A percentile compares a stretch with the other conserved stretches of the same genome.
Conservation (phyloP, 1,284 basidiomycete species). For the Heterobasidion annosum region DNA sequence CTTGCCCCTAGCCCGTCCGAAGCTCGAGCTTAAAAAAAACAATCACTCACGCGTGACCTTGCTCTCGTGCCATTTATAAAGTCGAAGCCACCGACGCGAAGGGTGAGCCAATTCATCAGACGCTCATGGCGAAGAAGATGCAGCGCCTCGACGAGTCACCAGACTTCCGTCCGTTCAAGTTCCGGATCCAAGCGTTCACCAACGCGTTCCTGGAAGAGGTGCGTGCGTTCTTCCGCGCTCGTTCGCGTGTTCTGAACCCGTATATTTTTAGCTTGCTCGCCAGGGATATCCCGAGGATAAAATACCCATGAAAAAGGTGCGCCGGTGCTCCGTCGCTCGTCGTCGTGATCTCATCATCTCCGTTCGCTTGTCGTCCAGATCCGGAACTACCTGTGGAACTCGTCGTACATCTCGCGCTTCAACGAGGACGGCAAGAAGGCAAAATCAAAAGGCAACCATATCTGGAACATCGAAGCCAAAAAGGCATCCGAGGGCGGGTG, state of each 20-base stretch:
- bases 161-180: slow-evolving; percentile 98
- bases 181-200: slow-evolving; percentile 97
- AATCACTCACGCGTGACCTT: too few relatives aligned
- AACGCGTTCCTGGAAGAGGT: slow-evolving; percentile 94
- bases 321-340: slow-evolving; percentile 8
- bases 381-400: slow-evolving; percentile 94
- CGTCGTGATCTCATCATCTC: neutral
- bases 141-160: slow-evolving; percentile 89
- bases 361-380: slow-evolving; percentile 48
- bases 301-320: slow-evolving; percentile 82
- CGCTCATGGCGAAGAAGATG: slow-evolving; percentile 99
- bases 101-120: slow-evolving; percentile 97
- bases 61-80: slow-evolving; percentile 21
- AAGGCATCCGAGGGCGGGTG: slow-evolving; percentile 73
- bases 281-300: slow-evolving; percentile 81
- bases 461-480: slow-evolving; percentile 97
- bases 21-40: too few relatives aligned
- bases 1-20: too few relatives aligned
- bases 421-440: slow-evolving; percentile 99
- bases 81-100: slow-evolving; percentile 91
- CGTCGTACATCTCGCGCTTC: slow-evolving; percentile 91
- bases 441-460: slow-evolving; percentile 99
- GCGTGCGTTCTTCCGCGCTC: slow-evolving; percentile 14
- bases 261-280: slow-evolving; percentile 47
- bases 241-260: slow-evolving; percentile 5